A percentile compares a stretch with the other conserved stretches of the same genome.
phyloP scores from a whole-genome alignment of 257 asterid genomes.

The Handroanthus guayacan region DNA sequence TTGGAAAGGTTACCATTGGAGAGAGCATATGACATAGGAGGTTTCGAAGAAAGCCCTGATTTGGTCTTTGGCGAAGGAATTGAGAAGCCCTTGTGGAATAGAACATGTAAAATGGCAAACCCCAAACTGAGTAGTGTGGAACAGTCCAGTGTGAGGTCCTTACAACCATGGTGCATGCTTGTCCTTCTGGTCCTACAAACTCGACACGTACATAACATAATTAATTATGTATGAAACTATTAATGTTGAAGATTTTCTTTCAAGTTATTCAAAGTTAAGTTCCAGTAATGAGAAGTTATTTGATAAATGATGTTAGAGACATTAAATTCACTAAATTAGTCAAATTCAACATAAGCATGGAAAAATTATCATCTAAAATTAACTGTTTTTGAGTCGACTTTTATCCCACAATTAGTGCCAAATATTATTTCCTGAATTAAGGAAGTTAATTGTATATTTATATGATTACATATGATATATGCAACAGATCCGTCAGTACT shows the following conservation, averaged over 20 bases:
- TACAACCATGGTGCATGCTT: conserved; percentile 83
- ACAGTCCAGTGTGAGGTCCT: conserved; percentile 91
- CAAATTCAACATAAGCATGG: background rate
- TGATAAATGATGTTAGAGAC: background rate
- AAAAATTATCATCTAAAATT: background rate
- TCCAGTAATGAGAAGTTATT: conserved; percentile 13
- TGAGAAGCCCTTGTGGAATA: conserved; percentile 92
- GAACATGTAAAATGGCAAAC: conserved; percentile 85
- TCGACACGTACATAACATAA: background rate
- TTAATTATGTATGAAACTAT: background rate
- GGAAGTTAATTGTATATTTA: background rate
- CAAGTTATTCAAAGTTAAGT: conserved; percentile 25
- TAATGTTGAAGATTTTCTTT: background rate
- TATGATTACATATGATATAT: background rate
- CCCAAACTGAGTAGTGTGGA: conserved; percentile 95
- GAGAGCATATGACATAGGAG: conserved; percentile 64
- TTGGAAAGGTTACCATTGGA: conserved; percentile 61
- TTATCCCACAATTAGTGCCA: too few species aligned
- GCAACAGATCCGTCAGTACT: background rate
- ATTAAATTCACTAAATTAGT: background rate
- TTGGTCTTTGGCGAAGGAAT: conserved; percentile 79
- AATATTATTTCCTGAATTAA: background rate
- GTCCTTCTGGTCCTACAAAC: conserved; percentile 65
- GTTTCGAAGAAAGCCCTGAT: conserved; percentile 70
- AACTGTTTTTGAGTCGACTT: too few species aligned